Evolutionary conservation across 352 stramenopile species (phyloP), one percentile per base, ranked within the genome.

Genomic region (Globisporangium perplexum): DNA sequence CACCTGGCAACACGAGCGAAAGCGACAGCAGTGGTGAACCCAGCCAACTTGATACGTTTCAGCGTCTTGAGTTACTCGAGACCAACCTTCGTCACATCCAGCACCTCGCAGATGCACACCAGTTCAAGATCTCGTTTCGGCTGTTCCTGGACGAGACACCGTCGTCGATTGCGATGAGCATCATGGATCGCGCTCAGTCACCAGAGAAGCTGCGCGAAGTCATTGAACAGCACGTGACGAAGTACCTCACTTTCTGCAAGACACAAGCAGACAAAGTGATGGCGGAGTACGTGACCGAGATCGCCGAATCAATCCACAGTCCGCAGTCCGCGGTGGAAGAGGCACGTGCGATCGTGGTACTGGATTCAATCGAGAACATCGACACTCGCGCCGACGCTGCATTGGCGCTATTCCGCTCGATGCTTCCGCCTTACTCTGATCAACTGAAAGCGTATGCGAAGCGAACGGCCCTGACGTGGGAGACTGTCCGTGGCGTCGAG

Each of bases 111-210:
- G 48, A 57, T 7, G 44, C 64, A 10, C 77, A 90, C 55, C 41
- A 63, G 6, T 88, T 89, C 51, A 69, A 71, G 30, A 81, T 88
- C 39, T 85, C 80, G 1, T 55, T 88, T 2, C 53, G 60, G 24
- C 50, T 83, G 10, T 88, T 88, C 23, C 44, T 66, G 41, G 65
- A 75, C 35, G 79, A 90, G 62, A 86, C 75, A 0, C 71, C 80
- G 3, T 56, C 65, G 24, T 77, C 73, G 20, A 90, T 90, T 44
- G 80, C 77, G 6, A 84, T 88, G 80, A 83, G 75, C 44, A 88
- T 90, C 71, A 57, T 90, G 14, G 77, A 85, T 56, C 80, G 80
- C 18, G 63, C 68, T 6, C 48, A 57, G 8, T 69, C 74, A 1
- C 51, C 72, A 2, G 68, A 72, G 3, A 59, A 50, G 24, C 55